These are phyloP conservation scores for Hypoxylon perforatum DNA, from an alignment of 495 filamentous ascomycete genomes.

Conservation along the genomic window DNA sequence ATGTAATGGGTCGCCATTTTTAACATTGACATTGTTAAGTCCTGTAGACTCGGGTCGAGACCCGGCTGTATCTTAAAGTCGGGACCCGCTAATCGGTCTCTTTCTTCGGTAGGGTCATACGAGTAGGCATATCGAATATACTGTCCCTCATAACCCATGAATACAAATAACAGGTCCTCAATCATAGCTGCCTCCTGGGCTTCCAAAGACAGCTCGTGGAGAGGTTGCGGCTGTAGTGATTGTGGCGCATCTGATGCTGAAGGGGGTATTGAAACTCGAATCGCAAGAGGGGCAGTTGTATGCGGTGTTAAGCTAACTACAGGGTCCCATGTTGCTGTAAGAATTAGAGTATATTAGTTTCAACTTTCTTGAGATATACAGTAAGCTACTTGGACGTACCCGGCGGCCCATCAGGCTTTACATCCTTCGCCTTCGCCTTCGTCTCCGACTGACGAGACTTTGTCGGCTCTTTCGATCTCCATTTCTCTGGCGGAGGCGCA, in stretches of 20 bases:
- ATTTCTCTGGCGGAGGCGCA: conserved; percentile 44
- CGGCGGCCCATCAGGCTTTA: conserved; percentile 53
- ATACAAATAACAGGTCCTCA: conserved; percentile 91
- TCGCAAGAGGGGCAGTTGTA: conserved; percentile 88
- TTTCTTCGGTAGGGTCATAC: conserved; percentile 86
- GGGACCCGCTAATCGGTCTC: conserved; percentile 85
- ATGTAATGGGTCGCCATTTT: conserved; percentile 96
- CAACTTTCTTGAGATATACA: not conserved
- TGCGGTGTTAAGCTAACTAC: conserved; percentile 83
- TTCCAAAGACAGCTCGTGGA: conserved; percentile 78
- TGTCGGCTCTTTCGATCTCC: conserved; percentile 45
- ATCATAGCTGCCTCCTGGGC: conserved; percentile 86
- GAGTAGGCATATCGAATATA: conserved; percentile 87
- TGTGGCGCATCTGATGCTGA: conserved; percentile 77
- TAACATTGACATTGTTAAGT: conserved; percentile 86
- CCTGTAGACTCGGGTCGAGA: conserved; percentile 89
- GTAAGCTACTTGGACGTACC: conserved; percentile 37
- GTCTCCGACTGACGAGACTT: conserved; percentile 60
- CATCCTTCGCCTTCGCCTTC: conserved; percentile 55
- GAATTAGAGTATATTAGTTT: conserved; percentile 28
- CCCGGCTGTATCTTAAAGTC: conserved; percentile 81
- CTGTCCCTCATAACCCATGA: conserved; percentile 99
- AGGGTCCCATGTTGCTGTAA: conserved; percentile 73
- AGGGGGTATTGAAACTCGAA: conserved; percentile 85
- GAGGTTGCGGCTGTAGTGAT: conserved; percentile 73